Base-by-base conservation (phyloP, 768 basidiomycete species). In the Pulveroboletus sp. region DNA sequence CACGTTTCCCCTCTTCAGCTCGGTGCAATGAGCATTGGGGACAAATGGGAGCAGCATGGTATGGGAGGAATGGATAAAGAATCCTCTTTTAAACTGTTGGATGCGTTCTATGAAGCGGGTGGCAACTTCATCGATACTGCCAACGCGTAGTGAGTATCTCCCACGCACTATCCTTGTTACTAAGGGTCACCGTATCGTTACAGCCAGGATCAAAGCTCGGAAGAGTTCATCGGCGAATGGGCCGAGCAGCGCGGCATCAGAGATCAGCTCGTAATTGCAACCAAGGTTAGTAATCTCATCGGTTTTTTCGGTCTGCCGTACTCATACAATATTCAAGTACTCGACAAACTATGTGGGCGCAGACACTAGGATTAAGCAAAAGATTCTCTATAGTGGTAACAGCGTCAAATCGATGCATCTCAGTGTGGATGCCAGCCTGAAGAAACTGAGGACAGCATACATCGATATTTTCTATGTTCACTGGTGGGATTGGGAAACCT, bases 391-490 rank as follows among this genome's bases (percentile, higher is more conserved):
- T 47, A 36, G 35, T 9, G 76, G 77, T 17, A 78, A 77, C 56
- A 56, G 59, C 40, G 53, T 61, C 27, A 73, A 74, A 51, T 66
- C 58, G 4, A 56, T 77, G 58, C 52, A 55, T 20, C 6, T 70
- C 1, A 61, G 61, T 23, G 59, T 72, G 5, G 64, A 67, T n/a
- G 66, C 61, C 2, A 69, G 66, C 31, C 63, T 77, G 45, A 68
- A 68, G 52, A 83, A 81, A 51, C 70, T 86, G 17, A 66, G 79
- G 37, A 84, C 81, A 0, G 67, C 74, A n/a, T 85, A 78, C 56
- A 73, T 82, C 56, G 80, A 82, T 54, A 72, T 83, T 41, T 60
- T 81, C 25, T 81, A 82, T 50, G 56, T 81, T 6, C 80, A 82
- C 55, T 78, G 71, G 69, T 73, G 74, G 78, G 76, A 78, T 49